Percentiles rank a stretch among this genome's conserved stretches.
Evolutionary conservation across 805 yeast species (phyloP).

Genomic region (Candida ulmi): DNA sequence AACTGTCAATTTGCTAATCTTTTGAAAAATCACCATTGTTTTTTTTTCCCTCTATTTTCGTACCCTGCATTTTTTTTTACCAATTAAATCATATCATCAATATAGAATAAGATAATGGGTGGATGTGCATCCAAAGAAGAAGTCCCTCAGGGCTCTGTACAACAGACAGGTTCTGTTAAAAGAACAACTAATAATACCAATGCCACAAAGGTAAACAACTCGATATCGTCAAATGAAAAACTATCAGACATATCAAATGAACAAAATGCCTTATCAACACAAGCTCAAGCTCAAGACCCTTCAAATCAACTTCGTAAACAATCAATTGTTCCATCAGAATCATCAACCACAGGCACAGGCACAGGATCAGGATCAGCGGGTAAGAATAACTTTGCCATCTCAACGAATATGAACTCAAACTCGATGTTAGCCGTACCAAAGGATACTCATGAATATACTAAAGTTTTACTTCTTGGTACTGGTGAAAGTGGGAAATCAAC

Average conservation of each 20-base stretch:
- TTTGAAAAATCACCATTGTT: no score
- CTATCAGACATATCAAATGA: slow-evolving; percentile 3
- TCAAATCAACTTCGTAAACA: slow-evolving; percentile 12
- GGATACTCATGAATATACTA: slow-evolving; percentile 43
- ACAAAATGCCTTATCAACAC: not conserved
- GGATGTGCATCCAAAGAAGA: slow-evolving; percentile 19
- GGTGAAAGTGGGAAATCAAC: slow-evolving; percentile 54
- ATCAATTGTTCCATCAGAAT: slow-evolving; percentile 18
- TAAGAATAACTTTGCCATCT: slow-evolving; percentile 1
- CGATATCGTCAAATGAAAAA: slow-evolving; percentile 7
- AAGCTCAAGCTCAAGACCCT: no score
- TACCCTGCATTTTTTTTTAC: not conserved
- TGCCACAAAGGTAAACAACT: not conserved
- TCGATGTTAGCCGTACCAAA: slow-evolving; percentile 11
- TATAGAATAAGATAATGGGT: slow-evolving; percentile 11
- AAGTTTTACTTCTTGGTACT: slow-evolving; percentile 76
- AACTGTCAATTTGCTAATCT: no score
- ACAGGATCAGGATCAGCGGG: slow-evolving; percentile 6
- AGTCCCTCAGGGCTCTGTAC: not conserved
- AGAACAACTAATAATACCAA: not conserved
- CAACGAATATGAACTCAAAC: not conserved
- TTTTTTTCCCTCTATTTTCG: no score
- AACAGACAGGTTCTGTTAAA: not conserved
- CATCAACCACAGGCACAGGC: slow-evolving; percentile 12
- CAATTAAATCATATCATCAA: not conserved